Conservation (phyloP, 495 filamentous ascomycete genomes). For the Neurospora sp. region DNA sequence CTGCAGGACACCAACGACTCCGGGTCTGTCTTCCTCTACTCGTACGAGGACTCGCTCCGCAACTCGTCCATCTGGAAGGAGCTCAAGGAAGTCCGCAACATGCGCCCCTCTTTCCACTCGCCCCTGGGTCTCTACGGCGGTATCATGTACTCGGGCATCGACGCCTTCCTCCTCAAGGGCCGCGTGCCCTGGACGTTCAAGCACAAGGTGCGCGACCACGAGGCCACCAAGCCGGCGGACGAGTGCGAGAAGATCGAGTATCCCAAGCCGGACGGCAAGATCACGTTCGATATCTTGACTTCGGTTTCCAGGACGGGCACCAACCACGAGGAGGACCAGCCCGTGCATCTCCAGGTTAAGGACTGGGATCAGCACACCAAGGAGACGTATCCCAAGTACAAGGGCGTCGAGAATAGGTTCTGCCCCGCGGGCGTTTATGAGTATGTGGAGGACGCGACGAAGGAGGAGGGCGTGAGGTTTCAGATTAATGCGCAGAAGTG, state of each 20-base stretch:
- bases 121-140: conserved; percentile 81
- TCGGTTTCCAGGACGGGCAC: conserved; percentile 89
- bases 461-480: conserved; percentile 78
- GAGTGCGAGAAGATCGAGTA: conserved; percentile 85
- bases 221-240: conserved; percentile 71
- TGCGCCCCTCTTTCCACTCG: conserved; percentile 86
- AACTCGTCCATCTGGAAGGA: conserved; percentile 87
- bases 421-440: conserved; percentile 99
- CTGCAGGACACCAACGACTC: conserved; percentile 42
- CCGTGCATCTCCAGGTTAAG: conserved; percentile 85
- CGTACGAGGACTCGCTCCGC: conserved; percentile 88
- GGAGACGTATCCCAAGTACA: conserved; percentile 74
- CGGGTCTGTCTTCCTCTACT: conserved; percentile 80
- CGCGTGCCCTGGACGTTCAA: conserved; percentile 86
- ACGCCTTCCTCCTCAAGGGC: conserved; percentile 81
- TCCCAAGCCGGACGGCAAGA: conserved; percentile 87
- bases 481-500: conserved; percentile 98
- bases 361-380: conserved; percentile 88
- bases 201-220: conserved; percentile 64
- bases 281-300: conserved; percentile 93
- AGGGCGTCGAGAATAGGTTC: conserved; percentile 95
- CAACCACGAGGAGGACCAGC: conserved; percentile 98
- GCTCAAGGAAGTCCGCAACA: conserved; percentile 90
- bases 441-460: conserved; percentile 84
- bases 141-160: conserved; percentile 84